phyloP scores from a whole-genome alignment of 1,284 basidiomycete species.

The Thelephora terrestris region DNA sequence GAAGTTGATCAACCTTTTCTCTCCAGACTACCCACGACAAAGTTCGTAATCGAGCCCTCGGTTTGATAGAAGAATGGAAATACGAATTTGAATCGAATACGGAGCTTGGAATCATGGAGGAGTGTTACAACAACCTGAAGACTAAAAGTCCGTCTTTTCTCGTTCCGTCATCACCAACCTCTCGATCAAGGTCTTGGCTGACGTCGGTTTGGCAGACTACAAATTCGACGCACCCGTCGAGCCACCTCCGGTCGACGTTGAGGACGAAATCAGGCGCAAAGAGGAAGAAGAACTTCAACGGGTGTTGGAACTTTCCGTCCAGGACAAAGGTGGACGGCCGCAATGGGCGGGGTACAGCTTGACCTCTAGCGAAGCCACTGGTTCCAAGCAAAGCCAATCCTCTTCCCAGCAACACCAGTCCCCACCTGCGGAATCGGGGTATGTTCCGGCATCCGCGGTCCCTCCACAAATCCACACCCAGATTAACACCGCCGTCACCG shows the following conservation, averaged over 20 bases:
- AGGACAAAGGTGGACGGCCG: slow-evolving; percentile 73
- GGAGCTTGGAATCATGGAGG: slow-evolving; percentile 84
- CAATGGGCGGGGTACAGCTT: slow-evolving; percentile 37
- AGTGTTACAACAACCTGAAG: slow-evolving; percentile 78
- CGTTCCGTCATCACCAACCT: neutral
- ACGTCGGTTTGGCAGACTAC: slow-evolving; percentile 38
- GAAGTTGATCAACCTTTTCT: neutral
- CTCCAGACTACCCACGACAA: slow-evolving; percentile 78
- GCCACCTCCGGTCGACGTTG: slow-evolving; percentile 55
- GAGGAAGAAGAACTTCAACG: slow-evolving; percentile 93
- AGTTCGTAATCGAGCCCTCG: slow-evolving; percentile 70
- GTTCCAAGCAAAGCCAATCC: slow-evolving; percentile 25
- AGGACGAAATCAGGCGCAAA: slow-evolving; percentile 70
- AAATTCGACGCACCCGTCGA: slow-evolving; percentile 62
- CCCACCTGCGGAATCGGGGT: slow-evolving; percentile 21
- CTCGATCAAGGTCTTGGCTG: neutral
- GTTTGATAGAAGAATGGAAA: slow-evolving; percentile 78
- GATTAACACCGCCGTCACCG: slow-evolving; percentile 11
- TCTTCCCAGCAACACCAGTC: slow-evolving; percentile 12
- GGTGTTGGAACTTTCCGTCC: slow-evolving; percentile 81
- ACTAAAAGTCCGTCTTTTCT: slow-evolving; percentile 58
- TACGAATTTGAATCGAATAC: slow-evolving; percentile 76
- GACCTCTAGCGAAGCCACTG: slow-evolving; percentile 32
- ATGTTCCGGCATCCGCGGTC: slow-evolving; percentile 21
- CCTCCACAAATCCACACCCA: slow-evolving; percentile 17